These are phyloP conservation scores for Aphanocladium album DNA, from an alignment of 2,329 filamentous ascomycete species.

Conservation along the genomic window DNA sequence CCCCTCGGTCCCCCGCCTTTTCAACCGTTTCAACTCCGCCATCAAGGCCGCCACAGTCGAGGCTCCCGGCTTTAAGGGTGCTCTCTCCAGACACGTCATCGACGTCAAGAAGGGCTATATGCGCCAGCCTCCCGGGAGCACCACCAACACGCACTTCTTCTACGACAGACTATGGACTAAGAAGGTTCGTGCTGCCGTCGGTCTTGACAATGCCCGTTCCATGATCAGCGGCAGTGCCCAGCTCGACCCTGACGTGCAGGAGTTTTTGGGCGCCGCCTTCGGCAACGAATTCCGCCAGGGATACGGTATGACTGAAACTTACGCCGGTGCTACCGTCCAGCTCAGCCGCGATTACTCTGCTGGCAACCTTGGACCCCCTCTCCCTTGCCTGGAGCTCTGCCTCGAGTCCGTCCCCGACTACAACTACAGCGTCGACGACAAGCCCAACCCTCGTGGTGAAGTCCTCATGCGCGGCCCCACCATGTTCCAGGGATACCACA, in stretches of 20 bases:
- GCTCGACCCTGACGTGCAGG: slow-evolving; percentile 80
- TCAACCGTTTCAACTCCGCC: slow-evolving; percentile 81
- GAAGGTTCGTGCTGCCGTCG: slow-evolving; percentile 80
- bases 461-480: slow-evolving; percentile 73
- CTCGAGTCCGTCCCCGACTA: slow-evolving; percentile 86
- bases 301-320: slow-evolving; percentile 92
- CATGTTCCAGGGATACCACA: slow-evolving; percentile 83
- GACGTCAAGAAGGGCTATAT: slow-evolving; percentile 75
- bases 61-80: slow-evolving; percentile 72
- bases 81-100: slow-evolving; percentile 75
- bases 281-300: slow-evolving; percentile 78
- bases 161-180: slow-evolving; percentile 87
- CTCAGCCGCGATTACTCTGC: slow-evolving; percentile 61
- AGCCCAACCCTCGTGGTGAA: slow-evolving; percentile 86
- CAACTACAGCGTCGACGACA: slow-evolving; percentile 85
- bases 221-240: slow-evolving; percentile 93
- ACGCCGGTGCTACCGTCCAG: slow-evolving; percentile 72
- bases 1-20: slow-evolving; percentile 85
- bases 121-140: slow-evolving; percentile 64
- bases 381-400: slow-evolving; percentile 66
- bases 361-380: slow-evolving; percentile 76
- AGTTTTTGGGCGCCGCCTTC: slow-evolving; percentile 82
- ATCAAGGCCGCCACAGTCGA: slow-evolving; percentile 77
- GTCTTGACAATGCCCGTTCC: slow-evolving; percentile 64
- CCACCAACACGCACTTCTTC: slow-evolving; percentile 70